A percentile compares a stretch with the other conserved stretches of the same genome.
phyloP scores from a whole-genome alignment of 208 protist genomes.

The Wallacemonas sp. region DNA sequence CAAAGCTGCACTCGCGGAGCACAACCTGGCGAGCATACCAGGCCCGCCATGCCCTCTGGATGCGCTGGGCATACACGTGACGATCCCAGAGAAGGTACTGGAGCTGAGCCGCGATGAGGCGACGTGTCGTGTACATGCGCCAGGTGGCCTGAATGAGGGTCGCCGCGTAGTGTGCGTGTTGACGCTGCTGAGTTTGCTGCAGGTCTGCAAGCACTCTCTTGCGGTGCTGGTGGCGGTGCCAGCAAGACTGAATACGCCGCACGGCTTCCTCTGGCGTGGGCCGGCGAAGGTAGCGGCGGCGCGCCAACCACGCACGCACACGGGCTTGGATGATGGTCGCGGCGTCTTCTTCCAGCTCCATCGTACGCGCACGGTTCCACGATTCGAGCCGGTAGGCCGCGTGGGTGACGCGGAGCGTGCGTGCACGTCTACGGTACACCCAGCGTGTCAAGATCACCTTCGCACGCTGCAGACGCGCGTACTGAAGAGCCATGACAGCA shows the following conservation, averaged over 20 bases:
- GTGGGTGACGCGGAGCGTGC: slow-evolving; percentile 19
- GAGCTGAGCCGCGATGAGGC: slow-evolving; percentile 21
- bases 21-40: slow-evolving; percentile 25
- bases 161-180: slow-evolving; percentile 35
- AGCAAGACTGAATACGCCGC: slow-evolving; percentile 27
- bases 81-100: slow-evolving; percentile 53
- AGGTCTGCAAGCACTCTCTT: background rate
- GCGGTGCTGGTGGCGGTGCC: slow-evolving; percentile 25
- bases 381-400: slow-evolving; percentile 18
- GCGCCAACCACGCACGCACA: slow-evolving; percentile 40
- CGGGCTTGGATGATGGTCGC: slow-evolving; percentile 43
- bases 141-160: slow-evolving; percentile 64
- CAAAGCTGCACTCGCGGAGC: slow-evolving; percentile 9
- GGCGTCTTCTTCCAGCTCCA: slow-evolving; percentile 60
- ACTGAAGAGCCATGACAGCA: slow-evolving; percentile 15
- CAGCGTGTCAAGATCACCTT: slow-evolving; percentile 39
- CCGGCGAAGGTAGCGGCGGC: slow-evolving; percentile 1
- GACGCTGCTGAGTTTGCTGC: slow-evolving; percentile 10
- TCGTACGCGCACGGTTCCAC: slow-evolving; percentile 30
- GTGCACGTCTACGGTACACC: slow-evolving; percentile 35
- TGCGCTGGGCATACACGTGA: slow-evolving; percentile 41
- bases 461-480: slow-evolving; percentile 18
- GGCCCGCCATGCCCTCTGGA: slow-evolving; percentile 56
- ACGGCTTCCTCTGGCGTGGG: slow-evolving; percentile 14
- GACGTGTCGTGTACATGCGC: slow-evolving; percentile 37